Conservation (phyloP, 371 early-diverging fungal genomes). For the Neoconidiobolus thromboides region DNA sequence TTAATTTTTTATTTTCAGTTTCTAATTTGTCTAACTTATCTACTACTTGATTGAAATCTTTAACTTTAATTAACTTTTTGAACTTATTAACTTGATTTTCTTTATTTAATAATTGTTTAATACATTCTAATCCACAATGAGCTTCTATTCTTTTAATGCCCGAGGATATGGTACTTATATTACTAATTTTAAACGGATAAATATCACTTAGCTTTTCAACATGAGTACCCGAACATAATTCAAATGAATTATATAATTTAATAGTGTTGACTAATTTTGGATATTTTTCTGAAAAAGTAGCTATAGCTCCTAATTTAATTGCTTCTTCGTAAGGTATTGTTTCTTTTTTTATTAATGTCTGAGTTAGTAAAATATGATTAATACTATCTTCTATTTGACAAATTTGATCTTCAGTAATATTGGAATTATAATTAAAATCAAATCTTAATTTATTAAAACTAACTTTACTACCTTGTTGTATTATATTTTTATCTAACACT, state of each 20-base stretch:
- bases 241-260: slow-evolving; percentile 31
- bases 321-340: slow-evolving; percentile 28
- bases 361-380: slow-evolving; percentile 14
- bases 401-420: slow-evolving; percentile 24
- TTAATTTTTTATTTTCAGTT: neutral
- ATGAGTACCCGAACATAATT: slow-evolving; percentile 63
- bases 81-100: slow-evolving; percentile 5
- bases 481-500: slow-evolving; percentile 30
- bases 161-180: slow-evolving; percentile 39
- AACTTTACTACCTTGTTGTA: slow-evolving; percentile 46
- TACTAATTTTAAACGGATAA: slow-evolving; percentile 49
- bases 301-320: slow-evolving; percentile 35
- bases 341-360: slow-evolving; percentile 16
- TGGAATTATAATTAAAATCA: slow-evolving; percentile 44
- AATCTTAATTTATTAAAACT: slow-evolving; percentile 40
- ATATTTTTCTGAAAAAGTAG: slow-evolving; percentile 49
- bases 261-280: slow-evolving; percentile 37
- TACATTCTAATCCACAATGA: slow-evolving; percentile 34
- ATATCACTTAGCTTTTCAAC: slow-evolving; percentile 29
- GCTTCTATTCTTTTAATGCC: slow-evolving; percentile 40
- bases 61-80: neutral
- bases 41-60: neutral
- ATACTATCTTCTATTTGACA: slow-evolving; percentile 24
- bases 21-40: neutral
- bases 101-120: slow-evolving; percentile 22